These are phyloP conservation scores for Scutellaria baicalensis DNA, from an alignment of 257 asterid species.

Conservation along the genomic window DNA sequence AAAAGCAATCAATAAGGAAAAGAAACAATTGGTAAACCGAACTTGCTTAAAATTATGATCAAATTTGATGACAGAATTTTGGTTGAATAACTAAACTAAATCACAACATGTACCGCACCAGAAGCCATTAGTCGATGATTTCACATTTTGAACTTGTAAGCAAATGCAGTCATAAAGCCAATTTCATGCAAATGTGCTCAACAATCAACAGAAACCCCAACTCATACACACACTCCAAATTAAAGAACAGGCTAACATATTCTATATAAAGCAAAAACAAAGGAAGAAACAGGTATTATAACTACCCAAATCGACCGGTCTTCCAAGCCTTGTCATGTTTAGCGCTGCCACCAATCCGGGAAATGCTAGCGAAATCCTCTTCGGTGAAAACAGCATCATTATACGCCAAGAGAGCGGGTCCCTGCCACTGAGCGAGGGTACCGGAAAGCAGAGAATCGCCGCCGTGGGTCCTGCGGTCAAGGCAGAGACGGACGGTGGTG, in stretches of 20 bases:
- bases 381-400: conserved; percentile 86
- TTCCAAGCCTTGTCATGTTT: conserved; percentile 83
- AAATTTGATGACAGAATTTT: background rate
- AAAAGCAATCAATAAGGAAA: background rate
- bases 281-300: background rate
- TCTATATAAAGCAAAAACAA: background rate
- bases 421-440: conserved; percentile 81
- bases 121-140: background rate
- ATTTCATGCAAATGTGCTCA: background rate
- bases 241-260: background rate
- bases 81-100: background rate
- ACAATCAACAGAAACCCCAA: background rate
- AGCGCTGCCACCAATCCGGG: conserved; percentile 89
- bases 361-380: conserved; percentile 90
- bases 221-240: background rate
- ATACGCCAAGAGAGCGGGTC: conserved; percentile 79
- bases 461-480: conserved; percentile 71
- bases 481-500: conserved; percentile 80
- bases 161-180: background rate
- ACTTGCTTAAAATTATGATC: background rate
- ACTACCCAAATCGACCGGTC: conserved; percentile 94
- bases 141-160: background rate
- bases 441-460: conserved; percentile 58
- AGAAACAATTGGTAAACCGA: background rate
- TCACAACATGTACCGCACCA: background rate